phyloP scores from a whole-genome alignment of 2,329 filamentous ascomycete genomes.

The Sclerotinia subarctica region DNA sequence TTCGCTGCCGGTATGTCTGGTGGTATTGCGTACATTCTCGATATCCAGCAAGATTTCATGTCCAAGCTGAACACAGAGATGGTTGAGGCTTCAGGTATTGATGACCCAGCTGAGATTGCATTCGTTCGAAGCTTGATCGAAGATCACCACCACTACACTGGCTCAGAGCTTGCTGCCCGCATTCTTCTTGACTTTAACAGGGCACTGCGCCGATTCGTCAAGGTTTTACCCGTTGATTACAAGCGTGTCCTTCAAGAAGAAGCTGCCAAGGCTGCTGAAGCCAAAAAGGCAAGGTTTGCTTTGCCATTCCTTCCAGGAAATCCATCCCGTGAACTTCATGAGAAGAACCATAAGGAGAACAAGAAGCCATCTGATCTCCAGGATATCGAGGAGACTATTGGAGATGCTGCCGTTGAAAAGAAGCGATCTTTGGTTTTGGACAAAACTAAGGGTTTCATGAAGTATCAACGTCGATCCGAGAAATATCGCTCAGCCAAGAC shows the following conservation, averaged over 20 bases:
- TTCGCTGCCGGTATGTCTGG: constrained; percentile 98
- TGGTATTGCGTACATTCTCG: constrained; percentile 91
- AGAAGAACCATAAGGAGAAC: constrained; percentile 56
- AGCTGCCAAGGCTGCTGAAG: constrained; percentile 77
- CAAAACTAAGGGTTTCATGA: constrained; percentile 97
- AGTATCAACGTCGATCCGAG: constrained; percentile 87
- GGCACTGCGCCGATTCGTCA: constrained; percentile 85
- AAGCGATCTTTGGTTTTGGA: constrained; percentile 89
- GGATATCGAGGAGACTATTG: constrained; percentile 90
- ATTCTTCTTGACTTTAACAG: constrained; percentile 94
- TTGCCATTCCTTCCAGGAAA: constrained; percentile 73
- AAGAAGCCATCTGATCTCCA: constrained; percentile 65
- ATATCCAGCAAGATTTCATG: constrained; percentile 84
- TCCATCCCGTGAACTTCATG: constrained; percentile 50
- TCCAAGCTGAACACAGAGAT: constrained; percentile 96
- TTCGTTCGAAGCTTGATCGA: constrained; percentile 89
- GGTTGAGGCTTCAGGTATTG: constrained; percentile 83
- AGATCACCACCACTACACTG: constrained; percentile 97
- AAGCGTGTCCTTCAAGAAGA: constrained; percentile 88
- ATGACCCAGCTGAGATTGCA: constrained; percentile 84
- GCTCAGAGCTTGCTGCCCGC: constrained; percentile 88
- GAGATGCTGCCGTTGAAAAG: constrained; percentile 81
- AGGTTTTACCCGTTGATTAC: constrained; percentile 92
- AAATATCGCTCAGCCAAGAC: constrained; percentile 86
- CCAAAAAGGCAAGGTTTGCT: constrained; percentile 79